Evolutionary conservation across 148 eudicot genomes (phyloP).

Genomic region (Rhododendron griersonianum): DNA sequence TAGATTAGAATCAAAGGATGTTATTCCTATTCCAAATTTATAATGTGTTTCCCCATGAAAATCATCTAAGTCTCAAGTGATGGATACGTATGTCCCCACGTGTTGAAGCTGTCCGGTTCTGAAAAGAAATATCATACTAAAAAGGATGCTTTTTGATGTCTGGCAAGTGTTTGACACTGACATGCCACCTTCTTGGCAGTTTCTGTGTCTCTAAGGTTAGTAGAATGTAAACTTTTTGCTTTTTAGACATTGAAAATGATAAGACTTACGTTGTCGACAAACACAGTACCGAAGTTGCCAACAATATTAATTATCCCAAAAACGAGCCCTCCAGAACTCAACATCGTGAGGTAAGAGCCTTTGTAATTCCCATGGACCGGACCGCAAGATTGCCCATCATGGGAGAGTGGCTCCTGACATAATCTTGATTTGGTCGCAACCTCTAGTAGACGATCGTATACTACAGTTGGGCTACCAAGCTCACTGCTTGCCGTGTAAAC

Average conservation of each 20-base stretch:
- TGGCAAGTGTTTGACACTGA: neutral
- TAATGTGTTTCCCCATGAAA: neutral
- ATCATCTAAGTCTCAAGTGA: neutral
- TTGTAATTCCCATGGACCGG: slow-evolving; percentile 75
- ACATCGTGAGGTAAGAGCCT: slow-evolving; percentile 88
- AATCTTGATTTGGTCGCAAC: slow-evolving; percentile 72
- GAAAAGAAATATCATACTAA: neutral
- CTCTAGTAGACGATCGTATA: slow-evolving; percentile 67
- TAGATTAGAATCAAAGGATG: neutral
- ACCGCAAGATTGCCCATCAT: slow-evolving; percentile 78
- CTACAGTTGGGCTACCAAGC: slow-evolving; percentile 84
- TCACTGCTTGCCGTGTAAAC: slow-evolving; percentile 77
- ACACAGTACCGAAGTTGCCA: slow-evolving; percentile 95
- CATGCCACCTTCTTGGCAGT: neutral
- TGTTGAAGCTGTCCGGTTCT: neutral
- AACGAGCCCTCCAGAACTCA: slow-evolving; percentile 85
- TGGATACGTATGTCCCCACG: neutral
- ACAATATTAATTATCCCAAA: slow-evolving; percentile 92
- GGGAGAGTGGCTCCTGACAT: slow-evolving; percentile 74
- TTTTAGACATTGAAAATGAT: neutral
- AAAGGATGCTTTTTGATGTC: neutral
- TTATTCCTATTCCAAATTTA: neutral
- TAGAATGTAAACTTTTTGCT: neutral
- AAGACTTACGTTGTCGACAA: slow-evolving; percentile 82
- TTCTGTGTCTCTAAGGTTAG: neutral